These are phyloP conservation scores for Alternaria viburni DNA, from an alignment of 2,329 filamentous ascomycete species.

Conservation along the genomic window DNA sequence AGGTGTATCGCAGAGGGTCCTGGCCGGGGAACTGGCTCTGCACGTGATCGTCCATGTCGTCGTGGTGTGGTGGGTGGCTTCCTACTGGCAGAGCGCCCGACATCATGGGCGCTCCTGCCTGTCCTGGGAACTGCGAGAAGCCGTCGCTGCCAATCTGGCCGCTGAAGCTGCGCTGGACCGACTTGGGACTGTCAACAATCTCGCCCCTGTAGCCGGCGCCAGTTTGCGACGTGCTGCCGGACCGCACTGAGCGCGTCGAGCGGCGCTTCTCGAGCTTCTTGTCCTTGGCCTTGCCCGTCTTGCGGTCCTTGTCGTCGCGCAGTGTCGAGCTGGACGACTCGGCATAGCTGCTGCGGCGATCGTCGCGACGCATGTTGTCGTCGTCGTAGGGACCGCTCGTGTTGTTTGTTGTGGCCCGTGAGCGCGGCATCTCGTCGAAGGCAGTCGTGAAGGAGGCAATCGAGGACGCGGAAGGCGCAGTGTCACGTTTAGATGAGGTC, in stretches of 20 bases:
- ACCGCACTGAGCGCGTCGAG: constrained; percentile 38
- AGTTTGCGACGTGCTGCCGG: constrained; percentile 33
- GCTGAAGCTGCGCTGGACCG: constrained; percentile 32
- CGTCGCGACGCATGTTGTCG: constrained; percentile 32
- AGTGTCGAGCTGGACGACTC: constrained; percentile 34
- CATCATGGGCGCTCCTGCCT: constrained; percentile 43
- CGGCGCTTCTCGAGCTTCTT: constrained; percentile 39
- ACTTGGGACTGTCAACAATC: constrained; percentile 38
- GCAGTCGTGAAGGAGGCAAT: constrained; percentile 51
- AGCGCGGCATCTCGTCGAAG: constrained; percentile 36
- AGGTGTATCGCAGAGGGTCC: constrained; percentile 54
- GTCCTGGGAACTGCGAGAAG: constrained; percentile 46
- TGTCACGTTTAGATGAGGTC: constrained; percentile 31
- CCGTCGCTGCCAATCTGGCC: constrained; percentile 38
- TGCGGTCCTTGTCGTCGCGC: constrained; percentile 40
- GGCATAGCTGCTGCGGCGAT: constrained; percentile 40
- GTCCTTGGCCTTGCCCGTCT: constrained; percentile 33
- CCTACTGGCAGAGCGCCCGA: constrained; percentile 40
- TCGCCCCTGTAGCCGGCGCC: constrained; percentile 37
- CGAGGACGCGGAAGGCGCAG: constrained; percentile 43
- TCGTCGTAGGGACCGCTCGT: constrained; percentile 45
- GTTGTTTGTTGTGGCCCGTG: constrained; percentile 14
- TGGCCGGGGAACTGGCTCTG: constrained; percentile 66
- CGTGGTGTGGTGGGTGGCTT: constrained; percentile 25
- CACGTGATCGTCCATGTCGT: constrained; percentile 55